These are phyloP conservation scores for Lupinus albus DNA, from an alignment of 306 rosid genomes.

Conservation along the genomic window DNA sequence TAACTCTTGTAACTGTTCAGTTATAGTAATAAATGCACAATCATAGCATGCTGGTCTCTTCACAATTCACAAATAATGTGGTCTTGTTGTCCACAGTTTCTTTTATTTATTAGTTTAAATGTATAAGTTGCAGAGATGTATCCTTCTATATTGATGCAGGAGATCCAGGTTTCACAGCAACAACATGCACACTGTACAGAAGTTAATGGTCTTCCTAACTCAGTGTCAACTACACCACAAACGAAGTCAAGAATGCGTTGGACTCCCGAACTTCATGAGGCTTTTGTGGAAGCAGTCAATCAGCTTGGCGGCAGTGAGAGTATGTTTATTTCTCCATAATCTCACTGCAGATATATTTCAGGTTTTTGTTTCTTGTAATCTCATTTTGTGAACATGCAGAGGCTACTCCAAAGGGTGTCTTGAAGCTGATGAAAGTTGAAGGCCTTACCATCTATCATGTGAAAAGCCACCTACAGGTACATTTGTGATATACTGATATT, in stretches of 20 bases:
- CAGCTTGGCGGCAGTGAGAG: slow-evolving; percentile 76
- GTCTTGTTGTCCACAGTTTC: too few species aligned
- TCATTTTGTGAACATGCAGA: slow-evolving; percentile 48
- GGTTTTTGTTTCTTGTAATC: background rate
- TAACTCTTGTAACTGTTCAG: background rate
- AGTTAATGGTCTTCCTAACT: slow-evolving; percentile 39
- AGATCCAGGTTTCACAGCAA: slow-evolving; percentile 39
- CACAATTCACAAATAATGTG: too few species aligned
- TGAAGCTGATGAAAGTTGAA: slow-evolving; percentile 68
- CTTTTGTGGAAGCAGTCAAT: slow-evolving; percentile 75
- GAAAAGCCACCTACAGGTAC: slow-evolving; percentile 85
- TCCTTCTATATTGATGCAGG: slow-evolving; percentile 48
- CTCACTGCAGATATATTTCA: background rate
- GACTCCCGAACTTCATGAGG: slow-evolving; percentile 84
- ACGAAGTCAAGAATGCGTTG: slow-evolving; percentile 78
- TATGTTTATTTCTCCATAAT: slow-evolving; percentile 42
- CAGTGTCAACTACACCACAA: slow-evolving; percentile 46
- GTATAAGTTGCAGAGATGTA: slow-evolving; percentile 39
- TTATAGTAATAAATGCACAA: background rate
- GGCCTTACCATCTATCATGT: slow-evolving; percentile 81
- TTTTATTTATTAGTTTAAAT: too few species aligned
- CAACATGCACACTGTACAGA: slow-evolving; percentile 46
- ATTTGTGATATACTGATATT: slow-evolving; percentile 14
- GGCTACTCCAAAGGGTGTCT: slow-evolving; percentile 38
- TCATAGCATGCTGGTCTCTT: background rate